phyloP scores from a whole-genome alignment of 164 flowering plant genomes.

The Vitis riparia region DNA sequence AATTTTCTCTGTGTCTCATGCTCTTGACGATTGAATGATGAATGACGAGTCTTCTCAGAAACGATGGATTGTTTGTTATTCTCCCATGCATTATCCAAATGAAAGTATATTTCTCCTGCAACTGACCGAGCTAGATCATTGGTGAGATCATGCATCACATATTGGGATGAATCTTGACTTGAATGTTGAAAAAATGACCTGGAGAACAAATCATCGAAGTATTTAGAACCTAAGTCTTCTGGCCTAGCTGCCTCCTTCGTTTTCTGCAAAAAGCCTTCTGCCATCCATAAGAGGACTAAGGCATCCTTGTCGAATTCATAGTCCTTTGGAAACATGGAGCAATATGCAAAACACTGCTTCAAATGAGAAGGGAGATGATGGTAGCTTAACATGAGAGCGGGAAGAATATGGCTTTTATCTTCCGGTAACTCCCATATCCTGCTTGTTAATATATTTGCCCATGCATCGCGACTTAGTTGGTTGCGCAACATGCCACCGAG shows the following conservation, averaged over 20 bases:
- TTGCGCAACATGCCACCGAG: too few relatives aligned
- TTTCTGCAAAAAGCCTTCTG: neutral
- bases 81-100: too few relatives aligned
- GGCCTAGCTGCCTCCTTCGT: neutral
- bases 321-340: conserved; percentile 10
- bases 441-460: neutral
- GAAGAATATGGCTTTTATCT: neutral
- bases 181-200: neutral
- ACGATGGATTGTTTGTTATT: too few relatives aligned
- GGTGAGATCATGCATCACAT: too few relatives aligned
- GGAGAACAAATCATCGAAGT: neutral
- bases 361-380: neutral
- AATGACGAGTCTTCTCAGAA: too few relatives aligned
- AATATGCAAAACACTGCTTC: conserved; percentile 9
- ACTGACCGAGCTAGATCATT: too few relatives aligned
- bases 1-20: too few relatives aligned
- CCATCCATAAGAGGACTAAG: conserved; percentile 5
- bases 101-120: too few relatives aligned
- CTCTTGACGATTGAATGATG: too few relatives aligned
- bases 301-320: neutral
- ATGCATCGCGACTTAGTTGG: too few relatives aligned
- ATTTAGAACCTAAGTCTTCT: neutral
- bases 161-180: too few relatives aligned
- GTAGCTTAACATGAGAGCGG: neutral
- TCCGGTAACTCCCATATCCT: neutral